Base-by-base conservation (phyloP, 1,284 basidiomycete genomes). In the Fomitopsis pinicola region DNA sequence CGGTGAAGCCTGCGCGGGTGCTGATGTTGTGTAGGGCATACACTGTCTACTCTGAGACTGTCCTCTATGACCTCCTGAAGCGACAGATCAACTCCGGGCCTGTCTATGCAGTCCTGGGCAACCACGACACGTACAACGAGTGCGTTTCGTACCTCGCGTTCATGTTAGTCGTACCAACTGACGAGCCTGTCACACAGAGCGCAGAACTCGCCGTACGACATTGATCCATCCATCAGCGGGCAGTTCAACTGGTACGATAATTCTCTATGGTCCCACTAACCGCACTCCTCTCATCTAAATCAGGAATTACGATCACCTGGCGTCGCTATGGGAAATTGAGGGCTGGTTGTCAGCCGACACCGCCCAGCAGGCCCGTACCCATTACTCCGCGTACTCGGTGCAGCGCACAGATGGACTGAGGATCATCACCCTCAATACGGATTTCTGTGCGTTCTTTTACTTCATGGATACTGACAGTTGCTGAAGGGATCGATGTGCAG, bases 331-430 rank as follows among this genome's bases (percentile, higher is more conserved):
- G 90, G 67, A 84, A 66, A 80, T 87, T 59, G 84, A 93, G 68
- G 74, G 82, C 2, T 94, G 92, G 92, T 76, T 94, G 48, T 80
- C 85, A 7, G 76, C 82, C 50, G 75, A 80, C 6, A 82, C 85
- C 7, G 83, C 86, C 0, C 71, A 82, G 58, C 75, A 82, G 55
- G 89, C 89, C 0, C 80, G 82, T 54, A 76, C 84, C 1, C 90
- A 94, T 72, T 93, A 93, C 67, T 82, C 85, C 9, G 91, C 81
- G 12, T 94, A 91, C 71, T 87, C 86, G 75, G 88, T 92, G 19
- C 80, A 81, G 64, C 83, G 89, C 22, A 68, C 72, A 6, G 85
- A 91, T 62, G 90, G 89, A 1, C 75, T 94, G 33, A 80, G 89
- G 35, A 75, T 94, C 50, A 90, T 94, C 62, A 85, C 89, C 42